A percentile compares a stretch with the other conserved stretches of the same genome.
Conservation (phyloP, 306 rosid species). For the Ormosia emarginata region DNA sequence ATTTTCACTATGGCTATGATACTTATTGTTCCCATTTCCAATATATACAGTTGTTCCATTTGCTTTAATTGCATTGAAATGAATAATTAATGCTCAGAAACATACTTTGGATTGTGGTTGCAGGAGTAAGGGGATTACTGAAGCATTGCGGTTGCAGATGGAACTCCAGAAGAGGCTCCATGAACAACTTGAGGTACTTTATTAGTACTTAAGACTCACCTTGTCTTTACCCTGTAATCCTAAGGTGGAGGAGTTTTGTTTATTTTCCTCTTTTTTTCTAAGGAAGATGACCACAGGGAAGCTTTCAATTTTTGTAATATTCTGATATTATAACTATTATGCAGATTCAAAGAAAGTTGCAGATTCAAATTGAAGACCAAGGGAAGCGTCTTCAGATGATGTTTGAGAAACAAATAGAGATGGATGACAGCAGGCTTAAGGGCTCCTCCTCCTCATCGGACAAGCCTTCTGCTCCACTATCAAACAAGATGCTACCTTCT, state of each 20-base stretch:
- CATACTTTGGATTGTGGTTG: background rate
- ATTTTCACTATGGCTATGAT: background rate
- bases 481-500: constrained; percentile 12
- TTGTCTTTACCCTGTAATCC: background rate
- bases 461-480: constrained; percentile 25
- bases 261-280: background rate
- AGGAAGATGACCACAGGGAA: background rate
- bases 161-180: constrained; percentile 98
- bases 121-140: constrained; percentile 88
- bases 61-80: background rate
- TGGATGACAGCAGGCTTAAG: constrained; percentile 47
- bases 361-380: constrained; percentile 83
- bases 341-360: constrained; percentile 85
- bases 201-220: background rate
- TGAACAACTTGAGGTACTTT: constrained; percentile 90
- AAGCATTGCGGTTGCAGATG: constrained; percentile 88
- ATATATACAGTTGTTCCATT: background rate
- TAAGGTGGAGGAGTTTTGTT: constrained; percentile 6
- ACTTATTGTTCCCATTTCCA: background rate
- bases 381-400: constrained; percentile 76
- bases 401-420: constrained; percentile 72
- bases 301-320: constrained; percentile 1
- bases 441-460: constrained; percentile 38
- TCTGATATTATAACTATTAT: constrained; percentile 22
- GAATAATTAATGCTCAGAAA: background rate